Evolutionary conservation across 345 rosid species (phyloP).

Genomic region (Salix koriyanagi): DNA sequence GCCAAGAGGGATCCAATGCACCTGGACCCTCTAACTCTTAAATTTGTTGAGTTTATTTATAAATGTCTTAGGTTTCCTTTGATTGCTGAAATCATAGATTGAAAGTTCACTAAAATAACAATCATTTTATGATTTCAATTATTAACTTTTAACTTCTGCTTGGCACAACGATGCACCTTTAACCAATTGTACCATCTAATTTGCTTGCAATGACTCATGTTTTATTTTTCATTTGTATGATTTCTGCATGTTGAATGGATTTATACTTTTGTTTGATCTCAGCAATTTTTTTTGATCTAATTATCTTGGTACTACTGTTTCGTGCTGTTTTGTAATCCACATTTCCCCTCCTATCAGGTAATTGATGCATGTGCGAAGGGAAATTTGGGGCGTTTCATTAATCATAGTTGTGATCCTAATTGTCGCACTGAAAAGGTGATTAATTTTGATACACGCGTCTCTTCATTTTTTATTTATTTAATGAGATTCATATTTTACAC

Average conservation of each 20-base stretch:
- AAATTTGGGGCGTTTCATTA: slow-evolving; percentile 93
- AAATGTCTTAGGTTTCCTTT: neutral
- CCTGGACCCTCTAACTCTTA: neutral
- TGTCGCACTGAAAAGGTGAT: slow-evolving; percentile 97
- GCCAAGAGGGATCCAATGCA: neutral
- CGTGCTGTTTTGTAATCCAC: slow-evolving; percentile 8
- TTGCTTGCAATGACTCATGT: neutral
- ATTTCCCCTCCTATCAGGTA: slow-evolving; percentile 52
- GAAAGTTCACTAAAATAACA: neutral
- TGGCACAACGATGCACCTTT: neutral
- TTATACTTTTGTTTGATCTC: neutral
- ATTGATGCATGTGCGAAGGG: slow-evolving; percentile 96
- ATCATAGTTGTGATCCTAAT: slow-evolving; percentile 98
- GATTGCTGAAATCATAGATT: neutral
- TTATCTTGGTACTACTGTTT: slow-evolving; percentile 2
- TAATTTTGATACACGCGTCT: neutral
- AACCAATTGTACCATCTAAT: neutral
- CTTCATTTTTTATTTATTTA: neutral
- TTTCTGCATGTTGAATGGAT: neutral
- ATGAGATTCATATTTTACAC: neutral
- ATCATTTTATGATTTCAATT: neutral
- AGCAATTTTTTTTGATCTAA: neutral
- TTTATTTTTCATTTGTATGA: neutral
- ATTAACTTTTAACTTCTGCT: neutral
- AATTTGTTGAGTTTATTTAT: neutral